Evolutionary conservation across 208 protist species (phyloP).

Genomic region (Acanthamoeba royreba): DNA sequence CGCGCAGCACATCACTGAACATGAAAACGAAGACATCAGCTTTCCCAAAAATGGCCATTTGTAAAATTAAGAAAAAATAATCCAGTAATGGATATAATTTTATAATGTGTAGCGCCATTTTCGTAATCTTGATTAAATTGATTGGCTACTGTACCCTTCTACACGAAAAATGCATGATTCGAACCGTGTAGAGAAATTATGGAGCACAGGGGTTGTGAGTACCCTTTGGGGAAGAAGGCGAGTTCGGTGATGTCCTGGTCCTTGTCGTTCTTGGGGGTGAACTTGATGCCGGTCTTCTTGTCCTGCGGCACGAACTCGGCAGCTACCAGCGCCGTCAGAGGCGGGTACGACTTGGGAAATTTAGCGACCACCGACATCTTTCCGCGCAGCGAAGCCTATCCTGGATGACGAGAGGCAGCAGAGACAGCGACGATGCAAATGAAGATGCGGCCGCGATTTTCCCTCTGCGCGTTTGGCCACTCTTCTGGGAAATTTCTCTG

Average conservation of each 20-base stretch:
- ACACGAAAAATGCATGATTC: not conserved
- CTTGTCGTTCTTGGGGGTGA: constrained; percentile 30
- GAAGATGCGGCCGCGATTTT: too few relatives aligned
- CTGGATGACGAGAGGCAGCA: too few relatives aligned
- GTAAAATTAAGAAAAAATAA: too few relatives aligned
- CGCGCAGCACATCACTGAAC: not conserved
- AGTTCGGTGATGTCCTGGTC: constrained; percentile 3
- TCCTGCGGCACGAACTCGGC: not conserved
- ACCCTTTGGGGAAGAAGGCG: not conserved
- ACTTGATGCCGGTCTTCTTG: constrained; percentile 20
- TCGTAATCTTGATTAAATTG: not conserved
- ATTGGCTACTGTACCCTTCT: not conserved
- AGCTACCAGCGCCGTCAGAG: not conserved
- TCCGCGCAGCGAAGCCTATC: too few relatives aligned
- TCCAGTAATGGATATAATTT: too few relatives aligned
- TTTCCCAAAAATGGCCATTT: not conserved
- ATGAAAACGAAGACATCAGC: not conserved
- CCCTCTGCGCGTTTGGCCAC: too few relatives aligned
- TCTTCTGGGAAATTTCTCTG: too few relatives aligned
- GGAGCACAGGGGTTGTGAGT: not conserved
- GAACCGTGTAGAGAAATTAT: too few relatives aligned
- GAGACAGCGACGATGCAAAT: too few relatives aligned
- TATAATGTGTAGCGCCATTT: not conserved
- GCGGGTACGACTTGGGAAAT: constrained; percentile 14
- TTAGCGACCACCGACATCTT: constrained; percentile 13